Base-by-base conservation (phyloP, 2,329 filamentous ascomycete genomes). In the Harringtonia aguacate region DNA sequence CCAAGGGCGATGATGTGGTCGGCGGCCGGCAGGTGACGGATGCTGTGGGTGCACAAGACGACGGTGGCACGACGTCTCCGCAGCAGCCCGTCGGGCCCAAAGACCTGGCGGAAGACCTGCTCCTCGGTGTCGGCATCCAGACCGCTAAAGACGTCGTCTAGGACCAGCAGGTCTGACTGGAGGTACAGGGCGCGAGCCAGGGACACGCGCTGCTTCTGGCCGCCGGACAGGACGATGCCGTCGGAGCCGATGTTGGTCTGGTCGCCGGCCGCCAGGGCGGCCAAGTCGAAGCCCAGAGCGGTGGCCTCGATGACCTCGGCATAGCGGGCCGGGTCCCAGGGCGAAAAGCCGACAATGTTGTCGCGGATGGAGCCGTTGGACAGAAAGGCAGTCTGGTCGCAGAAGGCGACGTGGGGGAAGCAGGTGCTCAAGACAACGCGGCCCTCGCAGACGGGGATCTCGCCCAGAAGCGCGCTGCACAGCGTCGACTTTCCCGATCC, bases 1-100 rank as follows among this genome's bases (percentile, higher is more conserved):
- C 61, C 62, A 0, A 77, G 61, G 0, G 64, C 67, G 33, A 75
- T 63, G 8, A 75, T 64, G 30, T 70, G 64, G 36, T 72, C 62
- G 2, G 68, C 65, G 1, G 56, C 54, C 0, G 66, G 63, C 1
- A 72, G 51, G 44, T 62, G 60, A 4, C 56, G 52, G 17, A 66
- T 53, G 3, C 59, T 61, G 47, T 68, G 62, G 0, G 63, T 68
- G 48, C 62, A 66, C 13, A 67, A 51, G 0, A 67, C 22, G 13
- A 38, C 40, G 1, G 47, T 50, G 20, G 49, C 43, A 12, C 21
- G 15, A n/a, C 48, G 4, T 8, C 31, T 36, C 13, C 27, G 29
- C 15, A 50, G 36, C n/a, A 50, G 24, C 5, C 48, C 45, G 4
- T 40, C 37, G 5, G 39, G 21, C 0, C 62, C 59, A 41, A 70